Percentiles rank a stretch among this genome's conserved stretches.
Conservation (phyloP, 495 filamentous ascomycete species). For the Podospora australis region DNA sequence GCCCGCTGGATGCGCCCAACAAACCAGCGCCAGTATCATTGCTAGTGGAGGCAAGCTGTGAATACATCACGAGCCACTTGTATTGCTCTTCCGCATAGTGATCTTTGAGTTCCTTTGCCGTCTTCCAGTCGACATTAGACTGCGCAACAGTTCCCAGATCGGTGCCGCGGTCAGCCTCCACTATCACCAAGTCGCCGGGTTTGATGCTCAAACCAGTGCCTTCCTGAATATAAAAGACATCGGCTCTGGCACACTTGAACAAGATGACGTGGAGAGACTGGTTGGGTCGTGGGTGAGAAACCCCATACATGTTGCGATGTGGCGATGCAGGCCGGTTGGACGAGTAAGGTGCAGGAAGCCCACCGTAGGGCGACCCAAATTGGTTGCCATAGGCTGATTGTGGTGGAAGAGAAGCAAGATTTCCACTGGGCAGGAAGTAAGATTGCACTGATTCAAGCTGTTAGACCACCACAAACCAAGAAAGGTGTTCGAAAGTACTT, state of each 20-base stretch:
- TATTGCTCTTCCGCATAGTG: slow-evolving; percentile 89
- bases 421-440: slow-evolving; percentile 41
- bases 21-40: slow-evolving; percentile 48
- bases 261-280: slow-evolving; percentile 87
- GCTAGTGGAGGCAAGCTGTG: slow-evolving; percentile 60
- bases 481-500: slow-evolving; percentile 9
- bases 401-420: no score
- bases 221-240: slow-evolving; percentile 95
- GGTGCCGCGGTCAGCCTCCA: slow-evolving; percentile 92
- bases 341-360: slow-evolving; percentile 51
- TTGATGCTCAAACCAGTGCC: slow-evolving; percentile 88
- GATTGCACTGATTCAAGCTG: slow-evolving; percentile 34
- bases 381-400: slow-evolving; percentile 36
- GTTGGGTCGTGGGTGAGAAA: slow-evolving; percentile 63
- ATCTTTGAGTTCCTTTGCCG: slow-evolving; percentile 82
- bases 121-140: slow-evolving; percentile 73
- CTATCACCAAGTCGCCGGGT: slow-evolving; percentile 87
- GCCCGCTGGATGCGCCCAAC: slow-evolving; percentile 52
- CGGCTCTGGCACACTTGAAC: slow-evolving; percentile 90
- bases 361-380: slow-evolving; percentile 34
- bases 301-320: slow-evolving; percentile 54
- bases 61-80: slow-evolving; percentile 96
- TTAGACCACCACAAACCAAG: slow-evolving; percentile 16
- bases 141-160: slow-evolving; percentile 90
- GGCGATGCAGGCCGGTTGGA: slow-evolving; percentile 47